Evolutionary conservation across 2,329 filamentous ascomycete species (phyloP).

Genomic region (Shiraia sp.): DNA sequence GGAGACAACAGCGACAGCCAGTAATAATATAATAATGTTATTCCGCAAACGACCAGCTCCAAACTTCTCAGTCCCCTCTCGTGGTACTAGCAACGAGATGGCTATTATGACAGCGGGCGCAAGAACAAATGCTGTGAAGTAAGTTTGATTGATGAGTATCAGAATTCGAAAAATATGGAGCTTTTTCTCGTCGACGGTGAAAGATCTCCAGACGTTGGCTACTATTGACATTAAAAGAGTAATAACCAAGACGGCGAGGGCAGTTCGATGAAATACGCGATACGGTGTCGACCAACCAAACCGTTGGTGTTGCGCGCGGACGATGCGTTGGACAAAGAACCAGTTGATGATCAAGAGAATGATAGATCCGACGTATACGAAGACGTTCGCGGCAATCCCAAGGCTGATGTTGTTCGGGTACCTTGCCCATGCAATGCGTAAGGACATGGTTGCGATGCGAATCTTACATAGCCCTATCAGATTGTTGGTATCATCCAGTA

Average conservation of each 20-base stretch:
- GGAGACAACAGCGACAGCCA: slow-evolving; percentile 62
- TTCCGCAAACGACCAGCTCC: slow-evolving; percentile 68
- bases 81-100: slow-evolving; percentile 53
- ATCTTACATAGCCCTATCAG: slow-evolving; percentile 49
- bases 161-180: slow-evolving; percentile 63
- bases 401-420: slow-evolving; percentile 49
- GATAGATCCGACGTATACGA: slow-evolving; percentile 74
- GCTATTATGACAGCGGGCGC: slow-evolving; percentile 64
- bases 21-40: slow-evolving; percentile 69
- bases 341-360: slow-evolving; percentile 81
- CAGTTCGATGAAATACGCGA: slow-evolving; percentile 52
- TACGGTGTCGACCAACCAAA: slow-evolving; percentile 69
- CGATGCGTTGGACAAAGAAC: slow-evolving; percentile 74
- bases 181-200: slow-evolving; percentile 61
- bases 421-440: slow-evolving; percentile 45
- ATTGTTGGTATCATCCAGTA: slow-evolving; percentile 11
- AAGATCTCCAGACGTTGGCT: slow-evolving; percentile 66
- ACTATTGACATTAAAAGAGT: slow-evolving; percentile 69
- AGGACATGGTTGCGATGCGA: slow-evolving; percentile 47
- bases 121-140: slow-evolving; percentile 68
- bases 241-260: slow-evolving; percentile 59
- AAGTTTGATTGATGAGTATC: slow-evolving; percentile 66
- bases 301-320: slow-evolving; percentile 72
- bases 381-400: slow-evolving; percentile 65
- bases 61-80: slow-evolving; percentile 58